Evolutionary conservation across 495 filamentous ascomycete species (phyloP), one percentile per base, ranked within the genome.

Genomic region (Alectoria sarmentosa): DNA sequence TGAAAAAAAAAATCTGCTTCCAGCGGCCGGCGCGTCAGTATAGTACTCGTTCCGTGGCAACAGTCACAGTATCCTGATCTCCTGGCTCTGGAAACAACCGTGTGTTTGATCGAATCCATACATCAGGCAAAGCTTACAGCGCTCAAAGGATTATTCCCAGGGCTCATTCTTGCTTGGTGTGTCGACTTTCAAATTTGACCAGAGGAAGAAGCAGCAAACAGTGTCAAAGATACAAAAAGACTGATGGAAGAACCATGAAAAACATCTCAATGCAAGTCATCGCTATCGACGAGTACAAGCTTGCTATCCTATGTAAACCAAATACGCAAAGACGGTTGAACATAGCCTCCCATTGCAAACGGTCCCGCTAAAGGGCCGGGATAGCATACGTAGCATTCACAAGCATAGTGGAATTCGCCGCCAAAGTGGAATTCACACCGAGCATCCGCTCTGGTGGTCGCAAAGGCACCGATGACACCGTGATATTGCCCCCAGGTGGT

Each of bases 391-490:
- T 55, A 55, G 52, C 30, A 55, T 55, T 55, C 4, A 55, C 14
- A 21, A 55, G 52, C 52, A 34, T n/a, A 34, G 52, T 55, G 34
- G 30, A 32, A 30, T 55, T 55, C 30, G 17, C 30, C 5, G 52
- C 14, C 30, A 34, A 21, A 8, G 52, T 55, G n/a, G 14, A 34
- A 7, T 55, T 55, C 15, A 21, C 30, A 1, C 52, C 52, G 52
- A 55, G 52, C 15, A 32, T 21, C 34, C 52, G 52, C 21, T 55
- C 52, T 19, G 52, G 52, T n/a, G 52, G 52, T 17, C 52, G 52
- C 30, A 0, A 7, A 34, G 28, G 30, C 19, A 55, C 30, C 52
- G 15, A 8, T 55, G 28, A 32, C n/a, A 55, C 52, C 2, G 52
- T 55, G 17, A 55, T 55, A 19, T 32, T 55, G 21, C 4, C 30